phyloP scores from a whole-genome alignment of 257 asterid species.

The Salvia rosmarinus region DNA sequence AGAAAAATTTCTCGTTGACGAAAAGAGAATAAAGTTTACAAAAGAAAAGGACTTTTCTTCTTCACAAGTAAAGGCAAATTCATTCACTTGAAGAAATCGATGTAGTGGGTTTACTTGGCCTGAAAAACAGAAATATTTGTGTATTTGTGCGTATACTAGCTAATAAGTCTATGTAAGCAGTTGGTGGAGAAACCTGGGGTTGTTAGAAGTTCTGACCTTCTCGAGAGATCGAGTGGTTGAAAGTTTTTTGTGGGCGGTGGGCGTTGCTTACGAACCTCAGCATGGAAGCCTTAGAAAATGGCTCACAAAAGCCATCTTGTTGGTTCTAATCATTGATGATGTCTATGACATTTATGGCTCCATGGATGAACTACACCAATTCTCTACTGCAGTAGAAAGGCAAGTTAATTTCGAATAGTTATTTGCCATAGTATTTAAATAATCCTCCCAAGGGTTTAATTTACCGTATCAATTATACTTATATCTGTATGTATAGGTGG shows the following conservation, averaged over 20 bases:
- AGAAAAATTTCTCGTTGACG: no score
- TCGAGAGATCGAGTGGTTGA: conserved; percentile 59
- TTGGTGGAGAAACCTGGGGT: conserved; percentile 59
- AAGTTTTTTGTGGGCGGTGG: conserved; percentile 57
- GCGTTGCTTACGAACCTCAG: conserved; percentile 54
- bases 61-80: no score
- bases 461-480: no score
- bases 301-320: conserved; percentile 51
- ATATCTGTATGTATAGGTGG: conserved; percentile 47
- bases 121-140: no score
- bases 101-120: no score
- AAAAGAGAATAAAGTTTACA: no score
- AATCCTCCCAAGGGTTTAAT: no score
- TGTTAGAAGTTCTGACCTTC: conserved; percentile 43
- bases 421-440: no score
- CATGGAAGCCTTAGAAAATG: conserved; percentile 54
- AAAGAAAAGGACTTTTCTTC: no score
- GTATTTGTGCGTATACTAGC: no score
- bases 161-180: conserved; percentile 29
- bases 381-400: conserved; percentile 56
- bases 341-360: conserved; percentile 66
- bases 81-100: no score
- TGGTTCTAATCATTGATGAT: conserved; percentile 58
- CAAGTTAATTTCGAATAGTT: no score
- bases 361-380: conserved; percentile 43